phyloP scores from a whole-genome alignment of 176 grass and related monocot genomes.

The Aegilops speltoides region DNA sequence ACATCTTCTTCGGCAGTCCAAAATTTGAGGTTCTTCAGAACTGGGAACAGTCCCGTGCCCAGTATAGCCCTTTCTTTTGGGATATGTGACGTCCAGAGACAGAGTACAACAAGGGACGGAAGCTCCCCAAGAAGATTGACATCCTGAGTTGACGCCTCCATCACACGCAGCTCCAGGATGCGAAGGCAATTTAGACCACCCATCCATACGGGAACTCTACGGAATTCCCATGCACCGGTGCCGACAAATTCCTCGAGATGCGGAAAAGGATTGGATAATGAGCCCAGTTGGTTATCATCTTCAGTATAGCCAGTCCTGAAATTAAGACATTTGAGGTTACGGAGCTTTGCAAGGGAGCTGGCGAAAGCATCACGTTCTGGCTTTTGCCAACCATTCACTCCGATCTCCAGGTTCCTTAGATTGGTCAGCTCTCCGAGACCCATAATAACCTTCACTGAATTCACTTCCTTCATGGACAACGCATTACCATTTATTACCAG shows the following conservation, averaged over 20 bases:
- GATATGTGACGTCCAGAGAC: too few species aligned
- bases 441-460: not conserved
- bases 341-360: not conserved
- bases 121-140: not conserved
- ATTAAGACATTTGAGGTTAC: not conserved
- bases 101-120: not conserved
- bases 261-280: not conserved
- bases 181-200: not conserved
- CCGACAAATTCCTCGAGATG: not conserved
- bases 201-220: not conserved
- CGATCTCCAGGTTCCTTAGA: rapidly evolving
- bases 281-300: not conserved
- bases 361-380: not conserved
- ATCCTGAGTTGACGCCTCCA: not conserved
- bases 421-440: not conserved
- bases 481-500: rapidly evolving
- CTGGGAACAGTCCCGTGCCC: too few species aligned
- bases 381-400: rapidly evolving
- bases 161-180: not conserved
- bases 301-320: rapidly evolving
- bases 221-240: rapidly evolving
- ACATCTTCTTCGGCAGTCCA: too few species aligned
- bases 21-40: too few species aligned
- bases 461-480: too few species aligned
- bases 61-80: too few species aligned